Percentiles rank a stretch among this genome's conserved stretches.
These are phyloP conservation scores for Trichoderma simmonsii DNA, from an alignment of 2,329 filamentous ascomycete species.

Conservation along the genomic window DNA sequence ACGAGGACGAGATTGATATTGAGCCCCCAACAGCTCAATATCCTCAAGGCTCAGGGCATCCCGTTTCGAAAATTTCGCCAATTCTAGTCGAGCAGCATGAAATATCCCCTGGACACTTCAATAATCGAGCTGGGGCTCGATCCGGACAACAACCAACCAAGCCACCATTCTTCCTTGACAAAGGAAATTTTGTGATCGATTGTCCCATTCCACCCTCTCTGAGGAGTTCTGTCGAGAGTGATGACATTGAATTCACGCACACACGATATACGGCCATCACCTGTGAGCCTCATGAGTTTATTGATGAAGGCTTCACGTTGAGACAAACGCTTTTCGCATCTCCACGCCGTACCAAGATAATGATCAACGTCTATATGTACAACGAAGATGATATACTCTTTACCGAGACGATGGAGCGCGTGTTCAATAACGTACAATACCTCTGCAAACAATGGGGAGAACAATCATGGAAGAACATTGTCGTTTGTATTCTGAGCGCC, in stretches of 20 bases:
- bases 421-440: not conserved
- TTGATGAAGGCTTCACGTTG: not conserved
- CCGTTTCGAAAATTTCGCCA: not conserved
- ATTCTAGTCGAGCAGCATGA: not conserved
- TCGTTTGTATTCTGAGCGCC: not conserved
- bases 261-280: not conserved
- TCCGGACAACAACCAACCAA: not conserved
- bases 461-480: not conserved
- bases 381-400: not conserved
- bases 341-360: not conserved
- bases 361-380: not conserved
- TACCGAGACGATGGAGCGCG: not conserved
- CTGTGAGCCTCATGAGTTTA: not conserved
- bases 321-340: not conserved
- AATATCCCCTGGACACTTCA: not conserved
- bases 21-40: not conserved
- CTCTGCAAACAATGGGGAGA: not conserved
- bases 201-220: not conserved
- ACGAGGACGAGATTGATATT: not conserved
- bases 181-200: not conserved
- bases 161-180: not conserved
- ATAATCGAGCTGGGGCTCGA: not conserved
- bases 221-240: not conserved
- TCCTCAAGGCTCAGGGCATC: not conserved
- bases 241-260: not conserved